phyloP scores from a whole-genome alignment of 768 basidiomycete genomes.

The Trametes maxima region DNA sequence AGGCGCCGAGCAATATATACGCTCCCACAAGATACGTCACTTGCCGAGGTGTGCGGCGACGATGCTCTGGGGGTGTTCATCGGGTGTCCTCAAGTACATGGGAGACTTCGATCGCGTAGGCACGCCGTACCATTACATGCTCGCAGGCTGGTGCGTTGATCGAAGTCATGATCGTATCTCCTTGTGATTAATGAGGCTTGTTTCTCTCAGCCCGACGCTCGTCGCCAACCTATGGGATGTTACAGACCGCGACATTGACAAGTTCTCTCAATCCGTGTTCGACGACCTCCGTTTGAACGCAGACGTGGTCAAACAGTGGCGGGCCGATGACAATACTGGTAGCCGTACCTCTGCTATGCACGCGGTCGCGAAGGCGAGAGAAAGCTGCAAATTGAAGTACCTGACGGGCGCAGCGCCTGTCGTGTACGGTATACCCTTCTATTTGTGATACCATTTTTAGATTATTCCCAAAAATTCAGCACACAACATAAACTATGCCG shows the following conservation, averaged over 20 bases:
- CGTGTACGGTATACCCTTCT: slow-evolving; percentile 95
- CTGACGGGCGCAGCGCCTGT: slow-evolving; percentile 95
- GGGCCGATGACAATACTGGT: slow-evolving; percentile 20
- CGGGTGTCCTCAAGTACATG: slow-evolving; percentile 83
- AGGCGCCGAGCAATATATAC: slow-evolving; percentile 92
- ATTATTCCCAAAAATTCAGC: too few relatives aligned
- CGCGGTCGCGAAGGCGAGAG: slow-evolving; percentile 80
- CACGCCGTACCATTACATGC: slow-evolving; percentile 93
- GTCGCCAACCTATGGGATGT: slow-evolving; percentile 98
- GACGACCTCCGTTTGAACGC: slow-evolving; percentile 61
- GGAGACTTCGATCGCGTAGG: slow-evolving; percentile 93
- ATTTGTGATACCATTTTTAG: slow-evolving; percentile 46
- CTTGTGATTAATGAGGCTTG: neutral
- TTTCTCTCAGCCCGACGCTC: slow-evolving; percentile 65
- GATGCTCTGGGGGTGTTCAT: slow-evolving; percentile 99
- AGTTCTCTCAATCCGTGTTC: slow-evolving; percentile 83
- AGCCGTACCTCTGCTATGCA: slow-evolving; percentile 55
- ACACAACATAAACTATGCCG: too few relatives aligned
- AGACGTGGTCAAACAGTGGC: slow-evolving; percentile 29
- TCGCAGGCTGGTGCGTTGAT: slow-evolving; percentile 88
- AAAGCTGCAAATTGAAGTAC: slow-evolving; percentile 86
- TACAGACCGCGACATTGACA: slow-evolving; percentile 96
- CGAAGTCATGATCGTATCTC: neutral
- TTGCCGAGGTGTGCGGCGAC: slow-evolving; percentile 87
- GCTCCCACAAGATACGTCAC: slow-evolving; percentile 82